A percentile compares a stretch with the other conserved stretches of the same genome.
These are phyloP conservation scores for Ophiocordyceps robertsii DNA, from an alignment of 2,329 filamentous ascomycete genomes.

Conservation along the genomic window DNA sequence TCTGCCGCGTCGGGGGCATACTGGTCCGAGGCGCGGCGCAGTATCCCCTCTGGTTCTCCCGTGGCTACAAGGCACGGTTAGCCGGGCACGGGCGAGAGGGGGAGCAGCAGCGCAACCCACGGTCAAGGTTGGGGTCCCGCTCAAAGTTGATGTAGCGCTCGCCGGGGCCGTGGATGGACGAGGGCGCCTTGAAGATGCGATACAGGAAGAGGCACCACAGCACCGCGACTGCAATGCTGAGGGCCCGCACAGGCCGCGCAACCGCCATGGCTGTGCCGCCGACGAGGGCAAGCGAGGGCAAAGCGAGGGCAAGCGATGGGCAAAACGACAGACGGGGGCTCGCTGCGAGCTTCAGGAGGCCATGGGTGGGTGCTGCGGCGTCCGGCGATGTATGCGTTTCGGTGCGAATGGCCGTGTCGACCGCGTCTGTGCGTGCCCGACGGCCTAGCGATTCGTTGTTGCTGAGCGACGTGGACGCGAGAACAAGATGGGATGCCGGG, in stretches of 20 bases:
- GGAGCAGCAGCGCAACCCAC: slow-evolving; percentile 36
- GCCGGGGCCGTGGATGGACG: slow-evolving; percentile 26
- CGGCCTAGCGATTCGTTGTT: not conserved
- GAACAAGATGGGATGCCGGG: no score
- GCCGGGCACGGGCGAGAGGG: not conserved
- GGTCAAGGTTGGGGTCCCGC: slow-evolving; percentile 74
- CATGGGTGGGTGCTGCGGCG: slow-evolving; percentile 2
- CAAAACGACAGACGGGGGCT: no score
- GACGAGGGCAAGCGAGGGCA: slow-evolving; percentile 1
- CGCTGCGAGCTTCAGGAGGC: slow-evolving; percentile 1
- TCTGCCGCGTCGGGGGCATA: slow-evolving; percentile 66
- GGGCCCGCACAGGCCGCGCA: slow-evolving; percentile 69
- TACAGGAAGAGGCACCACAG: slow-evolving; percentile 71
- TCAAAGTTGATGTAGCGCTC: slow-evolving; percentile 44
- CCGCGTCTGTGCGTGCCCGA: not conserved
- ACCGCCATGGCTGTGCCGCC: slow-evolving; percentile 52
- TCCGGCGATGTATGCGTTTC: not conserved
- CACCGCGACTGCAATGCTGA: slow-evolving; percentile 57
- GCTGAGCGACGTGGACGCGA: no score
- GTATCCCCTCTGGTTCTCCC: slow-evolving; percentile 64
- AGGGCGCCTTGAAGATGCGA: slow-evolving; percentile 52
- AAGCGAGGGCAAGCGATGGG: not conserved
- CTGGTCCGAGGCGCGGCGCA: slow-evolving; percentile 61
- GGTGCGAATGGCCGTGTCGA: no score
- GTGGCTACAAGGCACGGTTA: slow-evolving; percentile 44